A percentile compares a stretch with the other conserved stretches of the same genome.
These are phyloP conservation scores for Pestalotiopsis sp. DNA, from an alignment of 2,329 filamentous ascomycete species.

Conservation along the genomic window DNA sequence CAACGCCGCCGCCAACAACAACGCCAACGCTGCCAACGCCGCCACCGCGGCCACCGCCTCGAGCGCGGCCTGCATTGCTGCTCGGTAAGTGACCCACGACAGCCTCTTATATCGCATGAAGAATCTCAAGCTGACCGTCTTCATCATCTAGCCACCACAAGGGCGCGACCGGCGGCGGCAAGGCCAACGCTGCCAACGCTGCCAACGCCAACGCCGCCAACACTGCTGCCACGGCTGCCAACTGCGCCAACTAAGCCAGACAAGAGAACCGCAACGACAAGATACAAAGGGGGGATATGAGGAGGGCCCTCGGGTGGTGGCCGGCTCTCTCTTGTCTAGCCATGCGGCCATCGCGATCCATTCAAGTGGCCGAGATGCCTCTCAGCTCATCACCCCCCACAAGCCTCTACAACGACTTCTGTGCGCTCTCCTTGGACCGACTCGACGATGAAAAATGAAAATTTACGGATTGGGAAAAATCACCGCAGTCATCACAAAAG, in stretches of 20 bases:
- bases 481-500: background rate
- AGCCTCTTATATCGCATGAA: background rate
- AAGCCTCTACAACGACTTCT: background rate
- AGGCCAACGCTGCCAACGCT: slow-evolving; percentile 6
- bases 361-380: no score
- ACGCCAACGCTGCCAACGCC: background rate
- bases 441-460: background rate
- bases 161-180: background rate
- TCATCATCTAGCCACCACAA: slow-evolving; percentile 5
- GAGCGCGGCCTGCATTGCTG: slow-evolving; percentile 1
- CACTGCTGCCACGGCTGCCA: background rate
- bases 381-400: background rate
- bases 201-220: slow-evolving; percentile 2
- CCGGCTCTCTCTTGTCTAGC: no score
- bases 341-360: no score
- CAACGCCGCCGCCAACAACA: background rate
- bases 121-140: background rate
- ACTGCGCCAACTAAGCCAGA: background rate
- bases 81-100: background rate
- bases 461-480: background rate
- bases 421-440: background rate
- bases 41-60: background rate
- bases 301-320: background rate
- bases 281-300: background rate
- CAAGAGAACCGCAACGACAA: background rate